phyloP scores from a whole-genome alignment of 768 basidiomycete genomes.

The Candolleomyces efflorescens region DNA sequence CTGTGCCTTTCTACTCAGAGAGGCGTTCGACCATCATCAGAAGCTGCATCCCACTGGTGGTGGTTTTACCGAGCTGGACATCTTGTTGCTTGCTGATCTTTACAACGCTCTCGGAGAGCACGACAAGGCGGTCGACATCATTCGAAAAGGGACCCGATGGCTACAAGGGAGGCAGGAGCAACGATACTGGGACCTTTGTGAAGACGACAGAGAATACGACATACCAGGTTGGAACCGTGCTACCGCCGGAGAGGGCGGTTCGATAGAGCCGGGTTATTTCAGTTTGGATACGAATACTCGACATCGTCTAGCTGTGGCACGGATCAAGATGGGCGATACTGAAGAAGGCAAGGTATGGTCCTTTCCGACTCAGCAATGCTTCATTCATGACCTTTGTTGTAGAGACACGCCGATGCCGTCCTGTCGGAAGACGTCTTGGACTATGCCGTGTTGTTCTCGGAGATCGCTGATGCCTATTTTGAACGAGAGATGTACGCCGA shows the following conservation, averaged over 20 bases:
- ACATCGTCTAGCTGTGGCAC: constrained; percentile 77
- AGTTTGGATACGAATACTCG: constrained; percentile 73
- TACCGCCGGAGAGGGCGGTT: constrained; percentile 34
- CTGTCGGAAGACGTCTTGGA: constrained; percentile 68
- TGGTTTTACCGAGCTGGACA: constrained; percentile 60
- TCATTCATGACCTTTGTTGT: neutral
- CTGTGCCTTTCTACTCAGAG: constrained; percentile 65
- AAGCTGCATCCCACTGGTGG: constrained; percentile 43
- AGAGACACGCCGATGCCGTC: constrained; percentile 79
- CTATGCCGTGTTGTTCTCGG: constrained; percentile 73
- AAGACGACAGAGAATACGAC: constrained; percentile 91
- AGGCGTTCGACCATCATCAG: constrained; percentile 71
- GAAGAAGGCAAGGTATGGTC: constrained; percentile 77
- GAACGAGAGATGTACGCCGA: constrained; percentile 72
- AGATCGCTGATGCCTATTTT: constrained; percentile 84
- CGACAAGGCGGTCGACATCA: constrained; percentile 60
- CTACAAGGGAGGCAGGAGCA: constrained; percentile 77
- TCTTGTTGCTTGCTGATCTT: constrained; percentile 85
- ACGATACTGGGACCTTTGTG: constrained; percentile 73
- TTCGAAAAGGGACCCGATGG: constrained; percentile 82
- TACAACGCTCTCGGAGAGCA: constrained; percentile 69
- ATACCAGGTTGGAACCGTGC: constrained; percentile 25
- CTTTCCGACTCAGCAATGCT: neutral
- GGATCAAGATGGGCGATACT: constrained; percentile 74
- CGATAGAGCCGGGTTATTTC: constrained; percentile 53